Percentiles rank a stretch among this genome's conserved stretches.
Evolutionary conservation across 345 rosid species (phyloP).

Genomic region (Brassica juncea): DNA sequence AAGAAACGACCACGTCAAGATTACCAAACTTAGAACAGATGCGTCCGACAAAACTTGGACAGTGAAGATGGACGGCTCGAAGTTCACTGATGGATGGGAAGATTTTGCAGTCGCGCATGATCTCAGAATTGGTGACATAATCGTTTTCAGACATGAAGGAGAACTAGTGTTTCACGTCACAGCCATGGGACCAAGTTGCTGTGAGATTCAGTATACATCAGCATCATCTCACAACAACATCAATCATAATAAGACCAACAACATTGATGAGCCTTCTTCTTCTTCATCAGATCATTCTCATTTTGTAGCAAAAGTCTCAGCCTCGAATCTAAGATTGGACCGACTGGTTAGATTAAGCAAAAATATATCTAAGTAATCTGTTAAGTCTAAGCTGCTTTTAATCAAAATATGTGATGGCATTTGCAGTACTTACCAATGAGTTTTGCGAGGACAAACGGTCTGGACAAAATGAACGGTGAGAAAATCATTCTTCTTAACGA

Average conservation of each 20-base stretch:
- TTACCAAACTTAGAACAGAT: not conserved
- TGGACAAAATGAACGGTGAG: constrained; percentile 18
- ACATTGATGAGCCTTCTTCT: not conserved
- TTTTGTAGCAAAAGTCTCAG: not conserved
- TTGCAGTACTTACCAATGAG: constrained; percentile 19
- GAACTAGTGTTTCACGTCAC: not conserved
- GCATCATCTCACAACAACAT: not conserved
- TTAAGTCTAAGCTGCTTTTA: not conserved
- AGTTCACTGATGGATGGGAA: not conserved
- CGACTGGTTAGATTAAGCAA: not conserved
- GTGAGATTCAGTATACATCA: not conserved
- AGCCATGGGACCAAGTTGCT: not conserved
- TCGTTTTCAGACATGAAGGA: not conserved
- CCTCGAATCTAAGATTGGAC: not conserved
- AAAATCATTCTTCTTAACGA: constrained; percentile 9
- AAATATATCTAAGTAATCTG: not conserved
- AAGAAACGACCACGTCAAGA: not conserved
- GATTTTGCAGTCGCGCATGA: not conserved
- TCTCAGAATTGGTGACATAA: not conserved
- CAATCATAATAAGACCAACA: not conserved
- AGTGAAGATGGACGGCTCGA: not conserved
- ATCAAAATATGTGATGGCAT: not conserved
- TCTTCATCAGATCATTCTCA: not conserved
- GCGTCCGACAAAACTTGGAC: not conserved
- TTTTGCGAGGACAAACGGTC: constrained; percentile 25